Percentiles rank a stretch among this genome's conserved stretches.
phyloP scores from a whole-genome alignment of 2,329 filamentous ascomycete genomes.

The Diaporthe citrichinensis region DNA sequence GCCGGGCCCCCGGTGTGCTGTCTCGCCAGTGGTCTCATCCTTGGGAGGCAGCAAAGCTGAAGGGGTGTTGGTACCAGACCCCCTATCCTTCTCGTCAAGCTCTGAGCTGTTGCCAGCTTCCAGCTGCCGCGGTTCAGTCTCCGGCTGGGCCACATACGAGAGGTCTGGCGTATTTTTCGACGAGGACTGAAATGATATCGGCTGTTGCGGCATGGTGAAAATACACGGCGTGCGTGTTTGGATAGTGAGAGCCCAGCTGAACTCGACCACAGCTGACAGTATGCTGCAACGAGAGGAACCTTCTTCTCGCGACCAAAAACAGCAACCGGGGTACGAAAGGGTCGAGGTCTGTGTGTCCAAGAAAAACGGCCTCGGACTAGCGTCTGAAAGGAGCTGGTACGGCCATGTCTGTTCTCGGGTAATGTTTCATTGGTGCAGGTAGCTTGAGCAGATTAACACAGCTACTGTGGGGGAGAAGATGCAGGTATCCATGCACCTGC shows the following conservation, averaged over 20 bases:
- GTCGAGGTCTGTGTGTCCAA: slow-evolving; percentile 14
- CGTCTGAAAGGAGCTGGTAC: neutral
- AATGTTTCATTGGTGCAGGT: slow-evolving; percentile 4
- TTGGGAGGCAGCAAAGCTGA: neutral
- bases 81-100: neutral
- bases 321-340: neutral
- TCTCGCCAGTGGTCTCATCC: neutral
- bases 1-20: rapidly evolving
- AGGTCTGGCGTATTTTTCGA: neutral
- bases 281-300: neutral
- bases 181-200: neutral
- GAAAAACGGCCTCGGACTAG: slow-evolving; percentile 15
- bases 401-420: neutral
- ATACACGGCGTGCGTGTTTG: neutral
- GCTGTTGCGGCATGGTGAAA: slow-evolving; percentile 17
- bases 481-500: slow-evolving; percentile 14
- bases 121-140: neutral
- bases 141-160: neutral
- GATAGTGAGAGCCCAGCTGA: neutral
- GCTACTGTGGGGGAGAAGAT: neutral
- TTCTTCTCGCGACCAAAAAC: neutral
- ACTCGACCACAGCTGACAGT: neutral
- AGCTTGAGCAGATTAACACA: slow-evolving; percentile 17
- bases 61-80: neutral
- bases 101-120: slow-evolving; percentile 10